Conservation (phyloP, 2,329 filamentous ascomycete genomes). For the Gliomastix tumulicola region DNA sequence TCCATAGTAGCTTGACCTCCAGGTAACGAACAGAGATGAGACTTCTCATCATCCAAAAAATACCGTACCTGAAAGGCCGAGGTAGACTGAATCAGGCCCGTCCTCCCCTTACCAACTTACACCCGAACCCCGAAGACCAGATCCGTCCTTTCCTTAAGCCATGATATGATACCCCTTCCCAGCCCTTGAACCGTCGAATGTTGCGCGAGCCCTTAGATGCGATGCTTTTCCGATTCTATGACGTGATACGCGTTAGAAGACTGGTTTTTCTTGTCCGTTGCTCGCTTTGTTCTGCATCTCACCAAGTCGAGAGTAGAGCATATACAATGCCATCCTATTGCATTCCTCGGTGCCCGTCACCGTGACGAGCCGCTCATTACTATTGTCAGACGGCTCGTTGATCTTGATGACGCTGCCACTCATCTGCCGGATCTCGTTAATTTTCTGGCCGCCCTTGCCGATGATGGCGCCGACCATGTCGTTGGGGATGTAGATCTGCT, state of each 20-base stretch:
- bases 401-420: slow-evolving; percentile 99
- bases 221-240: slow-evolving; percentile 38
- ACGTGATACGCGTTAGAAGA: slow-evolving; percentile 19
- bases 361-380: slow-evolving; percentile 94
- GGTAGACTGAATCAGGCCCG: no score
- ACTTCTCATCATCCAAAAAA: no score
- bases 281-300: slow-evolving; percentile 26
- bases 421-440: slow-evolving; percentile 97
- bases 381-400: slow-evolving; percentile 98
- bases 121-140: no score
- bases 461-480: slow-evolving; percentile 99
- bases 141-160: no score
- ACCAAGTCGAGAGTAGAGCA: slow-evolving; percentile 98
- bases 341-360: slow-evolving; percentile 97
- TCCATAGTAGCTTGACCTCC: no score
- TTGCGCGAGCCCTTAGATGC: no score
- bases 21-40: no score
- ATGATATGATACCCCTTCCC: no score
- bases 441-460: slow-evolving; percentile 96
- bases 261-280: slow-evolving; percentile 4
- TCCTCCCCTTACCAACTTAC: no score
- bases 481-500: slow-evolving; percentile 98
- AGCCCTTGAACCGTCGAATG: no score
- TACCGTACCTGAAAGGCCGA: no score
- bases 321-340: slow-evolving; percentile 99